These are phyloP conservation scores for Mrakia blollopis DNA, from an alignment of 768 basidiomycete species.

Conservation along the genomic window DNA sequence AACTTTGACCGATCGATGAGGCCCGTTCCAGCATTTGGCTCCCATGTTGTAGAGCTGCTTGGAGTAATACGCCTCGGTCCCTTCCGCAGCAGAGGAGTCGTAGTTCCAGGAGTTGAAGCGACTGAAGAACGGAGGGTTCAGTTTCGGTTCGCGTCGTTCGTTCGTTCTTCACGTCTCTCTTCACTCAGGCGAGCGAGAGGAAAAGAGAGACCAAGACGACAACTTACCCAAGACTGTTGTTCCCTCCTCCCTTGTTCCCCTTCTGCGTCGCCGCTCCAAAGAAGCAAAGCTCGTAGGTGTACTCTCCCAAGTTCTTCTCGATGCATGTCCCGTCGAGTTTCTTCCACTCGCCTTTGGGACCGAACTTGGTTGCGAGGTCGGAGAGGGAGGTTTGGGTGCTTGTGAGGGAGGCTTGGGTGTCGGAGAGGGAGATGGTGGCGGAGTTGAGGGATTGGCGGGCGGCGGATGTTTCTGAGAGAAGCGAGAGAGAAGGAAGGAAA, in stretches of 20 bases:
- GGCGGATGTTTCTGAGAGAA: conserved; percentile 41
- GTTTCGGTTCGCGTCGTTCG: background rate
- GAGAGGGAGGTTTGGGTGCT: conserved; percentile 52
- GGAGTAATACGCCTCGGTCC: conserved; percentile 63
- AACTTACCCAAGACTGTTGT: conserved; percentile 74
- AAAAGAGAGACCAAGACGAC: conserved; percentile 17
- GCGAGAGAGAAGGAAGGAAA: background rate
- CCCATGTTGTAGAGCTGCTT: conserved; percentile 79
- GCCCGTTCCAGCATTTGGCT: conserved; percentile 94
- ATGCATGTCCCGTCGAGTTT: conserved; percentile 80
- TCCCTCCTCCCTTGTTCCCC: conserved; percentile 69
- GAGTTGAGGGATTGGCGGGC: conserved; percentile 40
- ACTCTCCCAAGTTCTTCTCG: conserved; percentile 83
- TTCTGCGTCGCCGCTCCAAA: conserved; percentile 85
- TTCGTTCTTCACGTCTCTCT: background rate
- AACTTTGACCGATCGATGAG: conserved; percentile 76
- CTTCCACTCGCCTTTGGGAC: conserved; percentile 87
- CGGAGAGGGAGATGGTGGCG: conserved; percentile 17
- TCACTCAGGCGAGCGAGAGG: background rate
- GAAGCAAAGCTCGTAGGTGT: conserved; percentile 89
- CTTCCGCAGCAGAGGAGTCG: conserved; percentile 50
- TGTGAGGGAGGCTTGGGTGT: conserved; percentile 55
- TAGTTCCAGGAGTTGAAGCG: conserved; percentile 72
- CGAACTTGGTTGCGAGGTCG: conserved; percentile 63
- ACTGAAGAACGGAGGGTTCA: conserved; percentile 29